A percentile compares a stretch with the other conserved stretches of the same genome.
Conservation (phyloP, 257 asterid species). For the Fraxinus americana region DNA sequence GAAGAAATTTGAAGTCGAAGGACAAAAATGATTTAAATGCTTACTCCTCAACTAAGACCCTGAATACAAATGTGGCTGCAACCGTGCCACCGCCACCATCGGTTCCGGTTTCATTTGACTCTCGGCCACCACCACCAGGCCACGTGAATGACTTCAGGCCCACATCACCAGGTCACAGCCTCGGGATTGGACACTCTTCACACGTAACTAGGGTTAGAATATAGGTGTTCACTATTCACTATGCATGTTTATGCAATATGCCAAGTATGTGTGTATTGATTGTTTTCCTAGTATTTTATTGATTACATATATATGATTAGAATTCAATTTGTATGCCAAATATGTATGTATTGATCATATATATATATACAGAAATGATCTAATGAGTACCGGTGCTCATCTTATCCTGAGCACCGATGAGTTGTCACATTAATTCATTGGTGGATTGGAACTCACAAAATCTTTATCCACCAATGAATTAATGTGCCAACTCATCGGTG, state of each 20-base stretch:
- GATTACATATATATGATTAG: background rate
- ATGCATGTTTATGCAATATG: background rate
- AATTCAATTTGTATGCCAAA: background rate
- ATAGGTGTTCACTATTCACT: background rate
- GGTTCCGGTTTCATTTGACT: conserved; percentile 11
- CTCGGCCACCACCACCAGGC: conserved; percentile 47
- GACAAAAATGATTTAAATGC: conserved; percentile 17
- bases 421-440: too few relatives aligned
- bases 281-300: background rate
- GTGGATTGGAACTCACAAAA: too few relatives aligned
- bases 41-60: conserved; percentile 1
- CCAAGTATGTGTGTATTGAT: background rate
- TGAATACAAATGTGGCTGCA: conserved; percentile 19
- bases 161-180: conserved; percentile 66
- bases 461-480: too few relatives aligned
- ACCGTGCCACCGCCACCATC: conserved; percentile 31
- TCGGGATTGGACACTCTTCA: conserved; percentile 57
- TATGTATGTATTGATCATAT: background rate
- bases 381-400: too few relatives aligned
- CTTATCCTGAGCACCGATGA: too few relatives aligned
- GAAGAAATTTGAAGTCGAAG: conserved; percentile 37
- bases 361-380: too few relatives aligned
- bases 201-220: conserved; percentile 24
- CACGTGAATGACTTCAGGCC: conserved; percentile 61
- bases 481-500: too few relatives aligned